Base-by-base conservation (phyloP, 371 early-diverging fungal species). In the Globomyces sp. region DNA sequence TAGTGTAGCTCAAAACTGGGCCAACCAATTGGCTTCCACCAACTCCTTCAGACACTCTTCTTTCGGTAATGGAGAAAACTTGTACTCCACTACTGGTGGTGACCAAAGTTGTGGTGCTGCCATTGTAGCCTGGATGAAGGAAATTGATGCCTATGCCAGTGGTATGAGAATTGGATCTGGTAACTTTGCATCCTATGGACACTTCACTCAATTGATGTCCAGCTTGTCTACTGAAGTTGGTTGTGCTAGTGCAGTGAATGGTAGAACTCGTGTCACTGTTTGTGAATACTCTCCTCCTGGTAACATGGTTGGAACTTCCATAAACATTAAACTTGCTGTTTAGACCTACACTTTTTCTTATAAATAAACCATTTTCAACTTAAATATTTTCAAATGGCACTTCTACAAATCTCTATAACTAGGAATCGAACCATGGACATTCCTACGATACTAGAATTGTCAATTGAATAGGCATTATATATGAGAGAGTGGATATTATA, bases 221-320 rank as follows among this genome's bases (percentile, higher is more conserved):
- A 47, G 49, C 42, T n/a, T 40, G 1, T 48, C 63, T 11, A 63
- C 63, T 10, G 42, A n/a, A 37, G 50, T 63, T 40, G 63, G 63
- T 6, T 63, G 63, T 42, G 63, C 63, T 4, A 45, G 42, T 39
- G 58, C 45, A 10, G 5, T 39, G 13, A 44, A 44, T 37, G 55
- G 55, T 9, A 4, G n/a, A 1, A 55, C 55, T 11, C 13, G 40
- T 1, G 45, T n/a, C 2, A 63, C 63, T 3, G 52, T 63, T 10
- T 63, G 63, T 52, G 63, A 63, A 36, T 63, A 63, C 24, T 63
- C 49, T 63, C 63, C 63, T 42, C 49, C 63, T n/a, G 63, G 63
- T 36, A 63, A 63, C 50, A 34, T 60, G 34, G 36, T 48, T 9
- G 60, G 60, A 24, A 24, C 24, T 24, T 24, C 24, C 24, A 24